These are phyloP conservation scores for Coemansia sp. DNA, from an alignment of 192 early-diverging fungal genomes.

Conservation along the genomic window DNA sequence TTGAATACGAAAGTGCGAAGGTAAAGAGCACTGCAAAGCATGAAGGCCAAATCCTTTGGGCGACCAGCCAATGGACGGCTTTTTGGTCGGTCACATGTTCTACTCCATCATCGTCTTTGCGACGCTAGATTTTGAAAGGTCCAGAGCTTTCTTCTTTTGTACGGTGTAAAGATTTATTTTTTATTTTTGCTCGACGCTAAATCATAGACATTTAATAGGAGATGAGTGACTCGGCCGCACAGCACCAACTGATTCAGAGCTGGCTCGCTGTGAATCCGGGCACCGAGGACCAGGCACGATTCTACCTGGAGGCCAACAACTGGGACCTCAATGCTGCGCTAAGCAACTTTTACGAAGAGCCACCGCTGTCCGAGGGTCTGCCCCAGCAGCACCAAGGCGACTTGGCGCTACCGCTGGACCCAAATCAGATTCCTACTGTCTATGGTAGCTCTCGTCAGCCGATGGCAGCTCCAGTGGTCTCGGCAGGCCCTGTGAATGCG, in stretches of 20 bases:
- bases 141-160: too few species aligned
- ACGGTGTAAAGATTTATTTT: not conserved
- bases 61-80: too few species aligned
- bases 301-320: slow-evolving; percentile 73
- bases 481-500: slow-evolving; percentile 20
- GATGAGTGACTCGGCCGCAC: slow-evolving; percentile 37
- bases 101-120: not conserved
- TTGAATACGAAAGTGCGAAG: not conserved
- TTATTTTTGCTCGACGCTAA: not conserved
- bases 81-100: not conserved
- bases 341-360: slow-evolving; percentile 68
- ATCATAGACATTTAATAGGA: not conserved
- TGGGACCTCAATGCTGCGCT: slow-evolving; percentile 75
- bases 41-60: not conserved
- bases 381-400: slow-evolving; percentile 33
- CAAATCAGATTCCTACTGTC: slow-evolving; percentile 17
- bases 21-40: not conserved
- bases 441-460: slow-evolving; percentile 4
- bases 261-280: slow-evolving; percentile 60
- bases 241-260: slow-evolving; percentile 58
- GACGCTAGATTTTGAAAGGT: too few species aligned
- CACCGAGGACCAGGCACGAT: slow-evolving; percentile 60
- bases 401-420: slow-evolving; percentile 38
- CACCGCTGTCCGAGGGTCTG: slow-evolving; percentile 52
- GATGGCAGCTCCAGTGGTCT: slow-evolving; percentile 33